Evolutionary conservation across 768 basidiomycete species (phyloP), one percentile per base, ranked within the genome.

Genomic region (Boletus pseudo-olivaceus): DNA sequence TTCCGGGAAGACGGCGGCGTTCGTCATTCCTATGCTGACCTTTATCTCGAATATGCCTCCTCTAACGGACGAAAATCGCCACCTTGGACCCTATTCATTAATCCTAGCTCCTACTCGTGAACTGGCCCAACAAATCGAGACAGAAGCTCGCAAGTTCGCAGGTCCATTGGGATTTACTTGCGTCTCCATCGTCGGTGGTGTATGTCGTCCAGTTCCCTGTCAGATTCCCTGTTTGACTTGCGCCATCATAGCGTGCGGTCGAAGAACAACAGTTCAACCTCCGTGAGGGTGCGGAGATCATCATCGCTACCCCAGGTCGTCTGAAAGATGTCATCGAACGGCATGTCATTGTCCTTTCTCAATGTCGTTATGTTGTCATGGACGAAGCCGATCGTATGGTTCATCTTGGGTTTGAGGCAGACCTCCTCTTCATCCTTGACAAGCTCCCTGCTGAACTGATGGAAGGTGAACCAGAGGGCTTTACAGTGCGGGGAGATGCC

Each of bases 321-420:
- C 79, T 99, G 17, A 97, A 97, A 72, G 97, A 98, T 67, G 93
- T 98, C 51, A 87, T 99, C 56, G 96, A 99, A 73, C 85, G 94
- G 20, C 91, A 90, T 69, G 93, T 98, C 43, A 79, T 99, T 40
- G 97, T 99, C 19, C 81, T 99, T 41, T 89, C 90, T 7, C 97
- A 99, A 71, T 98, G 97, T 71, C 92, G 93, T 2, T 98, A 99
- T 67, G 87, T 99, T 55, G 96, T 99, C 61, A 97, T 99, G 97
- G 97, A 99, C 70, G 97, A 99, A 78, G 97, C 97, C 15, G 97
- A 99, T 71, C 84, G 97, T 48, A 98, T 99, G 97, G 95, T 99
- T 57, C 87, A 95, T 66, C 84, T 98, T 30, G 97, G 97, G 15
- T 99, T 99, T 68, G 97, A 99, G 71, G 83, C 81, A 15, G 95